Percentiles rank a stretch among this genome's conserved stretches.
These are phyloP conservation scores for Metschnikowia matae DNA, from an alignment of 805 yeast species.

Conservation along the genomic window DNA sequence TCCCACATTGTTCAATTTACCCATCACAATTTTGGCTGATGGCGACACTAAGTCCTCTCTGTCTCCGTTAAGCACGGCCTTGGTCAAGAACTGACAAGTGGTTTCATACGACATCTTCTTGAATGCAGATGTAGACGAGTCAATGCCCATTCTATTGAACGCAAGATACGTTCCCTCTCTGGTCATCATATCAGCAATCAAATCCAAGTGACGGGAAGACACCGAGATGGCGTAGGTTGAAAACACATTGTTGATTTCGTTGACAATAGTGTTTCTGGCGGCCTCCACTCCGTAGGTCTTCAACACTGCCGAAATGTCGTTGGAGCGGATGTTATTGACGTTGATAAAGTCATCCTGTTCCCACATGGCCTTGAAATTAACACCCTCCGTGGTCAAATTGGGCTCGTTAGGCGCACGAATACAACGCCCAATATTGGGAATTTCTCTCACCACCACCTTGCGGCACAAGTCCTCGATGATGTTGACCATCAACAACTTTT, in stretches of 20 bases:
- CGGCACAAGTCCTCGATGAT: slow-evolving; percentile 90
- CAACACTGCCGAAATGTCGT: slow-evolving; percentile 89
- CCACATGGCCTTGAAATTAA: slow-evolving; percentile 97
- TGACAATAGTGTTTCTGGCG: slow-evolving; percentile 94
- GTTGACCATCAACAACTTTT: slow-evolving; percentile 95
- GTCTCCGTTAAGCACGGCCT: slow-evolving; percentile 91
- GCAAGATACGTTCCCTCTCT: slow-evolving; percentile 96
- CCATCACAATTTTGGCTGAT: slow-evolving; percentile 88
- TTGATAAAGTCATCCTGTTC: slow-evolving; percentile 90
- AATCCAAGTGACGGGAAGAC: slow-evolving; percentile 88
- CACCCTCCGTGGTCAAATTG: slow-evolving; percentile 92
- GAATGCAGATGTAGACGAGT: slow-evolving; percentile 89
- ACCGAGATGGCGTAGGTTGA: slow-evolving; percentile 94
- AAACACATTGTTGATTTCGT: slow-evolving; percentile 93
- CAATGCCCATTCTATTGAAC: slow-evolving; percentile 97
- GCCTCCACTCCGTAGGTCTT: slow-evolving; percentile 97
- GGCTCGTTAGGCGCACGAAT: slow-evolving; percentile 62
- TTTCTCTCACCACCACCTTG: slow-evolving; percentile 86
- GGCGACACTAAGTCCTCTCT: slow-evolving; percentile 87
- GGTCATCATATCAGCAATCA: slow-evolving; percentile 98
- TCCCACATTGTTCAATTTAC: slow-evolving; percentile 87
- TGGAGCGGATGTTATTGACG: slow-evolving; percentile 84
- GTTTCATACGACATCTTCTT: slow-evolving; percentile 99
- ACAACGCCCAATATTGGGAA: slow-evolving; percentile 89
- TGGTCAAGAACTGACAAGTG: slow-evolving; percentile 93